Base-by-base conservation (phyloP, 2,329 filamentous ascomycete species). In the Sarocladium oryzae region DNA sequence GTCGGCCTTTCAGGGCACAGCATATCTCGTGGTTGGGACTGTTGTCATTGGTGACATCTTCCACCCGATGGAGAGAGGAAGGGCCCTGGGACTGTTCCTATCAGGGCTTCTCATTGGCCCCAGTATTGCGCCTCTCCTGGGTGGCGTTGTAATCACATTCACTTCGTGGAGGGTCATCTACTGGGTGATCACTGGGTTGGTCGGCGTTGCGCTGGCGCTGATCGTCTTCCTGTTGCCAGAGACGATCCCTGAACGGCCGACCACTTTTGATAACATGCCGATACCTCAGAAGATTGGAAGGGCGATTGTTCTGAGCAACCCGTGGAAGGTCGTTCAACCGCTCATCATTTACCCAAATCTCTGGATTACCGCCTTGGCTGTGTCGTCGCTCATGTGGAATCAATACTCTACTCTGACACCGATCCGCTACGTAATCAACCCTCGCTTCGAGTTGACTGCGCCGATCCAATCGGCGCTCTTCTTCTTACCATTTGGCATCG, bases 371-470 rank as follows among this genome's bases (percentile, higher is more conserved):
- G 79, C 76, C 1, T 60, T 85, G 2, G 80, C 81, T 1, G 77
- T 77, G 11, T 78, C 75, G 2, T 72, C 76, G 20, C 70, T 88
- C 1, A 77, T 88, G 15, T 88, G 82, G 82, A 87, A 87, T 64
- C 85, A 86, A 69, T 88, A 88, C 65, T 77, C 74, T 3, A 74
- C 86, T 1, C 71, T 86, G 7, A 86, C 82, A 0, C 81, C 79
- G 0, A 86, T 88, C 55, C 79, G 84, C 20, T 87, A 86, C 59
- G 79, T 87, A 15, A 72, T 88, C 20, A 87, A 88, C 59, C 84
- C 85, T 0, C 79, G 85, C 51, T 88, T 88, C 69, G 61, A 79
- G 51, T 75, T 88, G n/a, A 77, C 76, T 0, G 73, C 74, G 0
- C 84, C 85, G 0, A 75, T 86, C 23, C 78, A 85, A 60, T 78